Evolutionary conservation across 768 basidiomycete species (phyloP).

Genomic region (Termitomyces sp.): DNA sequence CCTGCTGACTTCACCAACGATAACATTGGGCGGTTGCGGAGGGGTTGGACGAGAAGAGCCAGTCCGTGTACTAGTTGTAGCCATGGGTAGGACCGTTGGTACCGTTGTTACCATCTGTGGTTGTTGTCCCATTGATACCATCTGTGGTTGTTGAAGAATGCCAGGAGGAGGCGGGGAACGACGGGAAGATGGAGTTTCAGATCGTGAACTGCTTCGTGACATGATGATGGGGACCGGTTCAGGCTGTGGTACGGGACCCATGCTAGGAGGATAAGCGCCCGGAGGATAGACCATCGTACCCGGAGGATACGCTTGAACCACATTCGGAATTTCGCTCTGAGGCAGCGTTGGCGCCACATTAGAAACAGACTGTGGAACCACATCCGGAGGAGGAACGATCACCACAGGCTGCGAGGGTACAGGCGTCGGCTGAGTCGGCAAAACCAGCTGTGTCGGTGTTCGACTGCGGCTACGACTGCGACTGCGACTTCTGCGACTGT

Average conservation of each 20-base stretch:
- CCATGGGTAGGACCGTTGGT: not conserved
- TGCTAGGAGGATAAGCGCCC: not conserved
- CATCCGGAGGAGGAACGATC: not conserved
- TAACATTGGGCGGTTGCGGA: not conserved
- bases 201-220: not conserved
- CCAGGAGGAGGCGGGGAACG: not conserved
- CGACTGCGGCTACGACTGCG: not conserved
- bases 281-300: not conserved
- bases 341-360: not conserved
- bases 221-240: not conserved
- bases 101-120: not conserved
- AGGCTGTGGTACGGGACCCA: not conserved
- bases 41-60: not conserved
- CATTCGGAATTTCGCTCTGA: not conserved
- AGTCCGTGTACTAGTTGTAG: not conserved
- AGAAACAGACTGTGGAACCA: not conserved
- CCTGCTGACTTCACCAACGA: slow-evolving; percentile 5
- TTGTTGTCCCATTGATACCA: not conserved
- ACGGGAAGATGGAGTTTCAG: slow-evolving; percentile 4
- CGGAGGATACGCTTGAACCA: not conserved
- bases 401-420: not conserved
- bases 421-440: not conserved
- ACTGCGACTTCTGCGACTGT: not conserved
- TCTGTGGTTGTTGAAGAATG: not conserved
- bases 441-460: not conserved